A percentile compares a stretch with the other conserved stretches of the same genome.
Conservation (phyloP, 108 stramenopile species). For the Epipyxis sp. region DNA sequence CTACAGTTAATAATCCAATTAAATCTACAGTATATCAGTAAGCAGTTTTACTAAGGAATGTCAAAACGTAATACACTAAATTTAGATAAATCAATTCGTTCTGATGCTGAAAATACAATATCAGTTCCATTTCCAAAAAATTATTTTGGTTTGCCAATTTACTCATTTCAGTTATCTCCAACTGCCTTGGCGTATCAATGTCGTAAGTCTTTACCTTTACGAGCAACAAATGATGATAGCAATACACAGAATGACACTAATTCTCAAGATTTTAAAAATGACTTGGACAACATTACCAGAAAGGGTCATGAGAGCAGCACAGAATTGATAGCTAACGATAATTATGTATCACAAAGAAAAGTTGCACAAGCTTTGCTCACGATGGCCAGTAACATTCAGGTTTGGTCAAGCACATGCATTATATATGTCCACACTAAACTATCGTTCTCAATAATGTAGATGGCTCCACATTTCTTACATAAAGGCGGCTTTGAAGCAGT, state of each 20-base stretch:
- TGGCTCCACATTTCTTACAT: constrained; percentile 1
- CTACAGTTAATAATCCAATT: no score
- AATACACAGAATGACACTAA: background rate
- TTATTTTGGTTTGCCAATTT: constrained; percentile 30
- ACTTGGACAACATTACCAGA: background rate
- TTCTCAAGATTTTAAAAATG: background rate
- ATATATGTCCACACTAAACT: no score
- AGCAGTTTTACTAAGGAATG: no score
- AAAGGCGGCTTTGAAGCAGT: constrained; percentile 32
- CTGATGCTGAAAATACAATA: background rate
- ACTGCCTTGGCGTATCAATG: constrained; percentile 23
- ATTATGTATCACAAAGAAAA: constrained; percentile 12
- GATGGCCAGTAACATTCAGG: constrained; percentile 3
- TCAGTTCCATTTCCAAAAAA: background rate
- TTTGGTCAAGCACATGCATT: no score
- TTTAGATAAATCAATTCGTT: background rate
- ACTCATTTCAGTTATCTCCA: background rate
- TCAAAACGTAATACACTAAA: background rate
- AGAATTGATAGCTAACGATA: background rate
- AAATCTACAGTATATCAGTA: no score
- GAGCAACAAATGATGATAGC: background rate
- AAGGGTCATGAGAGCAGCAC: background rate
- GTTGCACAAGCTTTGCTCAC: constrained; percentile 6
- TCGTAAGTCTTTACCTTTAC: background rate
- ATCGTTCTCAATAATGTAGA: no score